Evolutionary conservation across 148 eudicot species (phyloP).

Genomic region (Salicornia ramosissima): DNA sequence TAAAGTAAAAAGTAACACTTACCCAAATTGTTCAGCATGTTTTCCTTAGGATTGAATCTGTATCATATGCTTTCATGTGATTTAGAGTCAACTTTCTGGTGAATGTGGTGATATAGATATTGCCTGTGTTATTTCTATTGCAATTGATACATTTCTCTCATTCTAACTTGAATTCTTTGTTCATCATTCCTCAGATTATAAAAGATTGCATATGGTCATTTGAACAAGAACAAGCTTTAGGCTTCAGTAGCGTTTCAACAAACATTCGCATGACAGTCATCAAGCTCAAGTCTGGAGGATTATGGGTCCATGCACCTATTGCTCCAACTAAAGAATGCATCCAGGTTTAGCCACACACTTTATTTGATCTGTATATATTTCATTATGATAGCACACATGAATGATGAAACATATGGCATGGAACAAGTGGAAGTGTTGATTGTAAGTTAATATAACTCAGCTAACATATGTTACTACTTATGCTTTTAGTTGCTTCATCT

Average conservation of each 20-base stretch:
- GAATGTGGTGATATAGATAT: too few relatives aligned
- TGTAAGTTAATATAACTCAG: not conserved
- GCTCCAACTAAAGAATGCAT: slow-evolving; percentile 98
- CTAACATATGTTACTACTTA: not conserved
- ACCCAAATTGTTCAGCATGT: too few relatives aligned
- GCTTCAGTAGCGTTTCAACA: slow-evolving; percentile 97
- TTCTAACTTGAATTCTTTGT: not conserved
- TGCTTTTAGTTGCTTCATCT: not conserved
- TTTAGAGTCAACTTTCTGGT: too few relatives aligned
- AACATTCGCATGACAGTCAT: slow-evolving; percentile 95
- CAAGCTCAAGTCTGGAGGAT: slow-evolving; percentile 93
- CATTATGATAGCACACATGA: not conserved
- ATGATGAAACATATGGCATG: not conserved
- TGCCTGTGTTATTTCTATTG: not conserved
- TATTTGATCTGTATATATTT: not conserved
- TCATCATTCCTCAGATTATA: slow-evolving; percentile 45
- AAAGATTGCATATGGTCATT: slow-evolving; percentile 85
- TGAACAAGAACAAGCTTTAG: slow-evolving; percentile 98
- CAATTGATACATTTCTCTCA: not conserved
- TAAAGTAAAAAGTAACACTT: too few relatives aligned
- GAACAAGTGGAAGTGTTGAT: not conserved
- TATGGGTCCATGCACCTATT: slow-evolving; percentile 98
- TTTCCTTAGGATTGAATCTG: too few relatives aligned
- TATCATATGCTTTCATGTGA: too few relatives aligned
- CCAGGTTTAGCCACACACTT: slow-evolving; percentile 41